phyloP scores from a whole-genome alignment of 1,139 yeast genomes.

The Yarrowia galli region DNA sequence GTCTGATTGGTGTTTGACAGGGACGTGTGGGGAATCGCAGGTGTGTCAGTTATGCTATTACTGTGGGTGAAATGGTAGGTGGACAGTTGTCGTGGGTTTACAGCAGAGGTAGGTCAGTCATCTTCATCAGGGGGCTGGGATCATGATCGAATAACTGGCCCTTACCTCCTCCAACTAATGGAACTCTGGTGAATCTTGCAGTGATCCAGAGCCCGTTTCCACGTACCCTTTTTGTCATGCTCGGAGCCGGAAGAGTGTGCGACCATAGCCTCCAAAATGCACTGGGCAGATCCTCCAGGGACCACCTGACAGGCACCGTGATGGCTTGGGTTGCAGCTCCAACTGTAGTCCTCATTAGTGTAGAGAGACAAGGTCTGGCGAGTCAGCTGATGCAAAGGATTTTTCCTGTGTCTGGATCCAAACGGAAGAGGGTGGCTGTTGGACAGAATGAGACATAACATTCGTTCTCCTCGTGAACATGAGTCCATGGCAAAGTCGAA shows the following conservation, averaged over 20 bases:
- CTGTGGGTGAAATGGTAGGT: too few relatives aligned
- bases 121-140: too few relatives aligned
- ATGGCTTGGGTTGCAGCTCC: slow-evolving; percentile 3
- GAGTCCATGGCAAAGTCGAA: neutral
- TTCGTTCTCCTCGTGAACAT: slow-evolving; percentile 22
- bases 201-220: neutral
- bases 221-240: neutral
- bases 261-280: slow-evolving; percentile 15
- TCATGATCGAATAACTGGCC: too few relatives aligned
- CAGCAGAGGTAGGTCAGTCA: too few relatives aligned
- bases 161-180: slow-evolving; percentile 7
- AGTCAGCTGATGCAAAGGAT: slow-evolving; percentile 17
- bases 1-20: too few relatives aligned
- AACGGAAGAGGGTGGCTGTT: slow-evolving; percentile 20
- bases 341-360: slow-evolving; percentile 29
- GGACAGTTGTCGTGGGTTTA: too few relatives aligned
- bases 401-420: slow-evolving; percentile 1
- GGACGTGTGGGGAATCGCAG: too few relatives aligned
- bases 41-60: too few relatives aligned
- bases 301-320: slow-evolving; percentile 13
- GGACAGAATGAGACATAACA: slow-evolving; percentile 18
- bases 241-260: neutral
- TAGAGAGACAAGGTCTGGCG: slow-evolving; percentile 29
- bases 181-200: slow-evolving; percentile 9
- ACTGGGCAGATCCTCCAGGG: slow-evolving; percentile 19